Evolutionary conservation across 139 green algal species (phyloP), one percentile per base, ranked within the genome.

Genomic region (Asterochloris erici): DNA sequence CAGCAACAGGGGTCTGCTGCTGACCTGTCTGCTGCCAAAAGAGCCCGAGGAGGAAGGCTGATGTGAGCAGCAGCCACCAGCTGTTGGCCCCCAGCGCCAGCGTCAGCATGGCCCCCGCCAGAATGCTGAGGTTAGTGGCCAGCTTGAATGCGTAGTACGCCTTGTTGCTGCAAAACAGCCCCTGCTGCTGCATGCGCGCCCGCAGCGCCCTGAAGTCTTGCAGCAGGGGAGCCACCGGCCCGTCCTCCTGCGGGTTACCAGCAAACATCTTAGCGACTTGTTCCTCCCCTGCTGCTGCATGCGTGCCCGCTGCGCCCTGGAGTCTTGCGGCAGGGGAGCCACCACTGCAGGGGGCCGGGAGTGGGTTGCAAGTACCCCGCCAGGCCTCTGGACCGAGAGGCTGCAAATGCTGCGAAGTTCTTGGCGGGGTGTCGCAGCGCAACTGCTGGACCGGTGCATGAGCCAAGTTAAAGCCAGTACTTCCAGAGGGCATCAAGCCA

Each of bases 11-110:
- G 38, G 38, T 54, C 38, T 54, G 38, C 38, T 6, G 38, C 38
- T 54, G 38, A 54, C 38, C 91, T 68, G 80, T 87, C 86, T 96
- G 92, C 79, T 93, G 89, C 84, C 88, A 93, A 77, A 93, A 93
- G 9, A 95, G 84, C 28, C 78, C 90, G 47, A 94, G 83, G 23
- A 93, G 69, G 60, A 87, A 83, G 14, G 86, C 85, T 23, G 89
- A 90, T 9, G 78, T 17, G 11, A 90, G 11, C 27, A 90, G 26
- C 29, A 38, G 68, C 61, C 21, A 60, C 68, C 77, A 68, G 12
- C 60, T 80, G 1, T 76, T 69, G 28, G 70, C 62, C 73, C 68
- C 81, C 27, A 69, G 12, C 14, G 85, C 64, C n/a, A 90, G 81
- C 24, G 85, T 62, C 0, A 80, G 84, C 17, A 89, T 28, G 26